These are phyloP conservation scores for Fragosphaeria purpurea DNA, from an alignment of 2,329 filamentous ascomycete genomes.

Conservation along the genomic window DNA sequence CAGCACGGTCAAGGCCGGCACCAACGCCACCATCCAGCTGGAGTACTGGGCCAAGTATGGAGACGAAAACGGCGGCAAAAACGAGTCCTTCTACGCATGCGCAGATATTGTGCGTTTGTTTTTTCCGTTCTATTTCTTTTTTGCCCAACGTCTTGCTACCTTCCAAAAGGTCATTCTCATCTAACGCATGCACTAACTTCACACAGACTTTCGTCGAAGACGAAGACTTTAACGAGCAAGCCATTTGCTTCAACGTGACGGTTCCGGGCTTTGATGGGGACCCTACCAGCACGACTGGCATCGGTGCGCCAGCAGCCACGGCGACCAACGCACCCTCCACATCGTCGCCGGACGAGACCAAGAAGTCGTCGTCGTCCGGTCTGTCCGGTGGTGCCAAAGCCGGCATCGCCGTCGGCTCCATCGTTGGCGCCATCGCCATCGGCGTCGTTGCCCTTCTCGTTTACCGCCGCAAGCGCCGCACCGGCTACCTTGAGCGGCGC, in stretches of 20 bases:
- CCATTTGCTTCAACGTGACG: slow-evolving; percentile 30
- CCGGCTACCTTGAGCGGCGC: slow-evolving; percentile 8
- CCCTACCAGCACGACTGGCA: not conserved
- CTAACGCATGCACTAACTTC: not conserved
- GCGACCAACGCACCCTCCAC: not conserved
- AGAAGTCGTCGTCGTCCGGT: slow-evolving; percentile 7
- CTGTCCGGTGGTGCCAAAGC: slow-evolving; percentile 25
- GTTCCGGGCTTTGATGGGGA: slow-evolving; percentile 10
- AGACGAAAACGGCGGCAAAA: slow-evolving; percentile 15
- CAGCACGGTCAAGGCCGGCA: slow-evolving; percentile 17
- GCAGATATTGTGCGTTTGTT: slow-evolving; percentile 22
- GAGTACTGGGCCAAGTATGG: slow-evolving; percentile 24
- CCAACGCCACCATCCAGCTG: slow-evolving; percentile 27
- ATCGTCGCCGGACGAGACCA: not conserved
- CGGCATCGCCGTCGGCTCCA: slow-evolving; percentile 26
- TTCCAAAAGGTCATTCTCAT: no score
- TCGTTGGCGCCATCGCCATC: slow-evolving; percentile 16
- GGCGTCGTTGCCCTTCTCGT: not conserved
- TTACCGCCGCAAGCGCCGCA: slow-evolving; percentile 4
- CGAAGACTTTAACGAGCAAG: slow-evolving; percentile 17
- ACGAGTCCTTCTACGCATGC: slow-evolving; percentile 27
- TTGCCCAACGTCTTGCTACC: no score
- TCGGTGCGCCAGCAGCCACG: not conserved
- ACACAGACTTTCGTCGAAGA: slow-evolving; percentile 8
- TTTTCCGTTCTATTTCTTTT: not conserved